Conservation (phyloP, 495 filamentous ascomycete genomes). For the Penicillium argentinense region DNA sequence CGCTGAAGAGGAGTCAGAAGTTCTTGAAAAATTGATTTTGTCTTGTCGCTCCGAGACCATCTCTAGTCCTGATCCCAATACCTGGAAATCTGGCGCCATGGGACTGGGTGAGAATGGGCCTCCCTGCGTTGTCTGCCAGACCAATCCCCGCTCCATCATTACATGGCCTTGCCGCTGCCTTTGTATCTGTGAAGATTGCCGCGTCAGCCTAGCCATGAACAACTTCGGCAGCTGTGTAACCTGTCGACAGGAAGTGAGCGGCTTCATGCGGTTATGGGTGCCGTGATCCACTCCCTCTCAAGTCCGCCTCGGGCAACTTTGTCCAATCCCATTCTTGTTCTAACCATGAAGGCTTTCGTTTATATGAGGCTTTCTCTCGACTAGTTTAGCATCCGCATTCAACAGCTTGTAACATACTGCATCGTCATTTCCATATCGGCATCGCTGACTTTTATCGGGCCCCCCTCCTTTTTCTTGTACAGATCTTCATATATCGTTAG, state of each 20-base stretch:
- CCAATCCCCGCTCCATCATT: slow-evolving; percentile 80
- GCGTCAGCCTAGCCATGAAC: slow-evolving; percentile 91
- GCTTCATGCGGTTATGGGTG: slow-evolving; percentile 88
- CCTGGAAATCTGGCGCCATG: slow-evolving; percentile 67
- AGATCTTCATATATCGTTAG: too few species aligned
- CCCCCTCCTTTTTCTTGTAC: too few species aligned
- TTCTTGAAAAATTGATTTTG: slow-evolving; percentile 82
- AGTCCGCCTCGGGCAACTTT: not conserved
- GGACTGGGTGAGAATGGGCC: slow-evolving; percentile 75
- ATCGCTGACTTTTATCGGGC: too few species aligned
- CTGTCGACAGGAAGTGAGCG: slow-evolving; percentile 80
- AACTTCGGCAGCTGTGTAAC: slow-evolving; percentile 96
- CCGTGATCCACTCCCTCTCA: slow-evolving; percentile 50
- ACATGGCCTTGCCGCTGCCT: slow-evolving; percentile 97
- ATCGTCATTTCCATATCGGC: slow-evolving; percentile 14
- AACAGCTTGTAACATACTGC: slow-evolving; percentile 21
- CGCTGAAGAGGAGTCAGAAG: slow-evolving; percentile 71
- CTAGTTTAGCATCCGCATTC: not conserved
- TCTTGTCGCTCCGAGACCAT: slow-evolving; percentile 45
- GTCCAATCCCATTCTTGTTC: not conserved
- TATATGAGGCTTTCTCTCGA: not conserved
- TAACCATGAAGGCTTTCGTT: not conserved
- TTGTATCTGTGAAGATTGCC: slow-evolving; percentile 90
- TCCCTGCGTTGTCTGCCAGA: slow-evolving; percentile 91
- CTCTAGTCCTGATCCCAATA: slow-evolving; percentile 22